phyloP scores from a whole-genome alignment of 768 basidiomycete species.

The Boletus sensibilis region DNA sequence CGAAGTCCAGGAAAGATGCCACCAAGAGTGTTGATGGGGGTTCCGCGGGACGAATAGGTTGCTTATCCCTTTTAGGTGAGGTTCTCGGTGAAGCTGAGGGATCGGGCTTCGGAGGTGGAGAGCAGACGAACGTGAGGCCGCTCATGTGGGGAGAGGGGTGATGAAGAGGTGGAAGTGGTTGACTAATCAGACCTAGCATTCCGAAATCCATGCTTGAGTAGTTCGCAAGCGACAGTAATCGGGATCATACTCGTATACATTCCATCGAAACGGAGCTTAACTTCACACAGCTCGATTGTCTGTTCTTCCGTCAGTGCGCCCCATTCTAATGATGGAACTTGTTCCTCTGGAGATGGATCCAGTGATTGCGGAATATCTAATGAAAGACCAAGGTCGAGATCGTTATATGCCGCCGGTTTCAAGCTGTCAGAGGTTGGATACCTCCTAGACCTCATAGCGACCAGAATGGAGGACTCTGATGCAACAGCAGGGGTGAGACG shows the following conservation, averaged over 20 bases:
- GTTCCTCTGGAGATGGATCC: conserved; percentile 23
- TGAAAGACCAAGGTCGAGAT: conserved; percentile 42
- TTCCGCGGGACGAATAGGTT: conserved; percentile 24
- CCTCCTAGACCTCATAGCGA: conserved; percentile 61
- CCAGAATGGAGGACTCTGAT: conserved; percentile 53
- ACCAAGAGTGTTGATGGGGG: conserved; percentile 45
- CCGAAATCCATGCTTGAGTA: conserved; percentile 4
- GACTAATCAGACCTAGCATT: conserved; percentile 39
- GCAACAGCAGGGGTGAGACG: conserved; percentile 5
- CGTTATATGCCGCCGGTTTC: conserved; percentile 28
- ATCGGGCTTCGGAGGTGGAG: conserved; percentile 33
- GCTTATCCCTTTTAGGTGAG: conserved; percentile 30
- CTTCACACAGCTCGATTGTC: conserved; percentile 59
- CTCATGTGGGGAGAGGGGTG: conserved; percentile 38
- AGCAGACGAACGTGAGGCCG: conserved; percentile 47
- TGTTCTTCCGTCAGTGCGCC: conserved; percentile 61
- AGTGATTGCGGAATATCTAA: conserved; percentile 25
- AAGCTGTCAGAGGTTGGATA: conserved; percentile 41
- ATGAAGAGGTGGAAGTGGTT: conserved; percentile 48
- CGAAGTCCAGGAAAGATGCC: conserved; percentile 56
- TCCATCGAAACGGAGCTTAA: conserved; percentile 51
- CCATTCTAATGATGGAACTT: conserved; percentile 36
- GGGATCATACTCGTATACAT: conserved; percentile 40
- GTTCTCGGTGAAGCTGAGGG: conserved; percentile 24
- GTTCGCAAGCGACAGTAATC: background rate